These are phyloP conservation scores for Neopestalotiopsis sp. DNA, from an alignment of 2,329 filamentous ascomycete species.

Conservation along the genomic window DNA sequence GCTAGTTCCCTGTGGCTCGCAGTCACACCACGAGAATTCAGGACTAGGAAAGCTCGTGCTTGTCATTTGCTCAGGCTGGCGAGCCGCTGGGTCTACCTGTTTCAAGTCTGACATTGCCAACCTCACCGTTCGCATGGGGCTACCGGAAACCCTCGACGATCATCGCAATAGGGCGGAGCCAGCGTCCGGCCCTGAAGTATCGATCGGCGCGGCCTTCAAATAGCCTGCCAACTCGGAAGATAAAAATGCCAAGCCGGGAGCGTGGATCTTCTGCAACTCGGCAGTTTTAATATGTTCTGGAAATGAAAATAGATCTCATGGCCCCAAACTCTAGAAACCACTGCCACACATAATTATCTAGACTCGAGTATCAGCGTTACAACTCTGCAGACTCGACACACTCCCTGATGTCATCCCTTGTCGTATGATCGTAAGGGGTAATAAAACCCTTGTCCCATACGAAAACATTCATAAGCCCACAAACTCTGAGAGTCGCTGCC, in stretches of 20 bases:
- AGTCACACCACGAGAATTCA: background rate
- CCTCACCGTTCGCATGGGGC: background rate
- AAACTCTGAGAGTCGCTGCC: background rate
- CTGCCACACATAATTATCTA: background rate
- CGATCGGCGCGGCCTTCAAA: background rate
- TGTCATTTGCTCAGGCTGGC: background rate
- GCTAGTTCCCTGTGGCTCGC: background rate
- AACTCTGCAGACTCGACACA: background rate
- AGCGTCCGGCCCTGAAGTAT: background rate
- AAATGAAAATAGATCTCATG: background rate
- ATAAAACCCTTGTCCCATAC: background rate
- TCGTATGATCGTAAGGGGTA: background rate
- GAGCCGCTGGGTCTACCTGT: background rate
- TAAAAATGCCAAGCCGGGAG: conserved; percentile 9
- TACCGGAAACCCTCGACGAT: background rate
- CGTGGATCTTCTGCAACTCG: conserved; percentile 3
- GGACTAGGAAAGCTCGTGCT: background rate
- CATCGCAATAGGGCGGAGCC: background rate
- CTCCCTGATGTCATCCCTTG: background rate
- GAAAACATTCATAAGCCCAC: background rate
- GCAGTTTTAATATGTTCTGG: background rate
- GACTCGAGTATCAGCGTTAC: background rate
- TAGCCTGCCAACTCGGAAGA: background rate
- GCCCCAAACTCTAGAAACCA: background rate
- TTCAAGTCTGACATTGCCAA: background rate